These are phyloP conservation scores for Nevesoporus exiguus DNA, from an alignment of 768 basidiomycete species.

Conservation along the genomic window DNA sequence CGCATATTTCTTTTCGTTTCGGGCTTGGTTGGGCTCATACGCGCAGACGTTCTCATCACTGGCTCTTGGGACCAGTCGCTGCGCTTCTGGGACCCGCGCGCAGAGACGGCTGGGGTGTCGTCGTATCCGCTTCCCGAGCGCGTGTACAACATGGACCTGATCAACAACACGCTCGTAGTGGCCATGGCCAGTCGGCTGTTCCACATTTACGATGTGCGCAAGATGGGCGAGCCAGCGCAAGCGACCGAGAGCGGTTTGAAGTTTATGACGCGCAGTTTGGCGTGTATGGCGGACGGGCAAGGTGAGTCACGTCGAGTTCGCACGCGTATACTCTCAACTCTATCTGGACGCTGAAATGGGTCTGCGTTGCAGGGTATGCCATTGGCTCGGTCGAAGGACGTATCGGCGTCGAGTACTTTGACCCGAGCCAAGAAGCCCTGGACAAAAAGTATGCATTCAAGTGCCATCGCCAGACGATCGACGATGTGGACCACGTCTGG, in stretches of 20 bases:
- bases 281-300: conserved; percentile 90
- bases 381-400: conserved; percentile 93
- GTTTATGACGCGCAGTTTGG: conserved; percentile 89
- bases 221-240: conserved; percentile 71
- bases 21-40: background rate
- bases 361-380: conserved; percentile 64
- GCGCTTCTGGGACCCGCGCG: conserved; percentile 82
- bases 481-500: conserved; percentile 93
- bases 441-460: conserved; percentile 88
- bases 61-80: conserved; percentile 92
- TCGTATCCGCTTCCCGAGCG: conserved; percentile 73
- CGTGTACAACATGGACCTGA: conserved; percentile 79
- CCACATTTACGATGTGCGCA: conserved; percentile 83
- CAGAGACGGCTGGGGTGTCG: conserved; percentile 51
- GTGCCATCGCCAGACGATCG: conserved; percentile 87
- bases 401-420: conserved; percentile 96
- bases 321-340: background rate
- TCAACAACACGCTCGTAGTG: conserved; percentile 78
- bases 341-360: background rate
- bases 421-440: conserved; percentile 72
- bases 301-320: conserved; percentile 42
- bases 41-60: conserved; percentile 67
- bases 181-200: conserved; percentile 91
- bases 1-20: background rate
- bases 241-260: conserved; percentile 90